phyloP scores from a whole-genome alignment of 331 rosid genomes.

The Prunus yedoensis region DNA sequence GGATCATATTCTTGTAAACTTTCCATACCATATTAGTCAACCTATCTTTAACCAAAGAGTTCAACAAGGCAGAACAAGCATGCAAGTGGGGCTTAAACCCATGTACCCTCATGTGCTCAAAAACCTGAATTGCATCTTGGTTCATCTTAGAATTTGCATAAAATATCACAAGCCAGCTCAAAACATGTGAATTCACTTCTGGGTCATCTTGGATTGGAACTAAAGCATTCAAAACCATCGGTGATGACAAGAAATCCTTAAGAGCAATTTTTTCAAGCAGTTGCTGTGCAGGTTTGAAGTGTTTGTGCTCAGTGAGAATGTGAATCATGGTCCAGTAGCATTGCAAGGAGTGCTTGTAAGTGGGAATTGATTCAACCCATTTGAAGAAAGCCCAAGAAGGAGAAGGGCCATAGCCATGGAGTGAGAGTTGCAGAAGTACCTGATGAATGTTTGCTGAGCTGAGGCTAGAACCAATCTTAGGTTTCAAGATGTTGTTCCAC shows the following conservation, averaged over 20 bases:
- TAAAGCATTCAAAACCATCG: slow-evolving; percentile 66
- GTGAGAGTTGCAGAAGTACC: slow-evolving; percentile 54
- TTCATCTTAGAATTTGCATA: slow-evolving; percentile 59
- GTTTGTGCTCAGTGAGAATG: slow-evolving; percentile 53
- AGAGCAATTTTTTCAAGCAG: slow-evolving; percentile 69
- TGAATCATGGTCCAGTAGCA: slow-evolving; percentile 76
- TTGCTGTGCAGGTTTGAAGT: slow-evolving; percentile 61
- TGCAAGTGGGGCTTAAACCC: slow-evolving; percentile 61
- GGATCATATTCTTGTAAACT: slow-evolving; percentile 55
- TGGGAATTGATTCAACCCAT: slow-evolving; percentile 57
- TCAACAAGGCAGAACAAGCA: slow-evolving; percentile 87
- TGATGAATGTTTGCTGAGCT: slow-evolving; percentile 52
- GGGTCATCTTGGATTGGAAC: slow-evolving; percentile 44
- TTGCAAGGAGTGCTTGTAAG: slow-evolving; percentile 66
- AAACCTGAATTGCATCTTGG: slow-evolving; percentile 73
- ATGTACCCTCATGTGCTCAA: slow-evolving; percentile 65
- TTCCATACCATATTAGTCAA: slow-evolving; percentile 70
- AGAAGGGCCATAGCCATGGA: slow-evolving; percentile 43
- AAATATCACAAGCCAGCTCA: slow-evolving; percentile 83
- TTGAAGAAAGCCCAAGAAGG: slow-evolving; percentile 63
- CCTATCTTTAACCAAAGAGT: slow-evolving; percentile 64
- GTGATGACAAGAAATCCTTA: slow-evolving; percentile 63
- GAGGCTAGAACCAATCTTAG: slow-evolving; percentile 41
- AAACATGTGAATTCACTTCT: slow-evolving; percentile 67
- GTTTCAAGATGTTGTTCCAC: slow-evolving; percentile 57